Conservation (phyloP, 805 yeast species). For the Suhomyces pyralidae region DNA sequence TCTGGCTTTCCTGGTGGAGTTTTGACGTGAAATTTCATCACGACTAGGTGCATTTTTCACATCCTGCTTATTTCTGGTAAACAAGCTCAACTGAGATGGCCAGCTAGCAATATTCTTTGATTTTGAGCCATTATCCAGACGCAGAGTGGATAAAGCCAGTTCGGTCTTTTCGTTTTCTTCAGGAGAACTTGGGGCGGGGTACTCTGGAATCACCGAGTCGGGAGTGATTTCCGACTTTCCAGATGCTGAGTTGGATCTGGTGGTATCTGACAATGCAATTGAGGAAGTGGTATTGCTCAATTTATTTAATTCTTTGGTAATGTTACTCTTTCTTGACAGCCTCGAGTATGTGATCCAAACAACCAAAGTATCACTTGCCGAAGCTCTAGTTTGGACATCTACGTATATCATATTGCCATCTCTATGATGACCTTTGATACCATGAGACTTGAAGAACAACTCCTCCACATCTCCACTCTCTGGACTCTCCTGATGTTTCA, state of each 20-base stretch:
- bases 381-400: slow-evolving; percentile 78
- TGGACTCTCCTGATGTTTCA: slow-evolving; percentile 13
- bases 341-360: slow-evolving; percentile 88
- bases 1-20: slow-evolving; percentile 33
- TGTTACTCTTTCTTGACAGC: slow-evolving; percentile 19
- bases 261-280: slow-evolving; percentile 5
- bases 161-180: not conserved
- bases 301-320: slow-evolving; percentile 25
- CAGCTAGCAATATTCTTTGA: slow-evolving; percentile 18
- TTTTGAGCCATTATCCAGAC: not conserved
- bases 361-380: slow-evolving; percentile 54
- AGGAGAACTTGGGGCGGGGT: not conserved
- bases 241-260: not conserved
- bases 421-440: slow-evolving; percentile 64
- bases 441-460: slow-evolving; percentile 58
- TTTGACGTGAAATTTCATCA: slow-evolving; percentile 29
- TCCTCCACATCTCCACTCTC: slow-evolving; percentile 40
- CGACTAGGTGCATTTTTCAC: slow-evolving; percentile 28
- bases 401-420: slow-evolving; percentile 66
- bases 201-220: not conserved
- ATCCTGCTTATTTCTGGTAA: slow-evolving; percentile 35
- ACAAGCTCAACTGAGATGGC: slow-evolving; percentile 57
- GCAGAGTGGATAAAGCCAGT: not conserved
- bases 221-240: not conserved
- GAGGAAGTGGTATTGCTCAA: slow-evolving; percentile 19